Conservation (phyloP, 1,284 basidiomycete species). For the Sporisorium iseilematis-ciliati region DNA sequence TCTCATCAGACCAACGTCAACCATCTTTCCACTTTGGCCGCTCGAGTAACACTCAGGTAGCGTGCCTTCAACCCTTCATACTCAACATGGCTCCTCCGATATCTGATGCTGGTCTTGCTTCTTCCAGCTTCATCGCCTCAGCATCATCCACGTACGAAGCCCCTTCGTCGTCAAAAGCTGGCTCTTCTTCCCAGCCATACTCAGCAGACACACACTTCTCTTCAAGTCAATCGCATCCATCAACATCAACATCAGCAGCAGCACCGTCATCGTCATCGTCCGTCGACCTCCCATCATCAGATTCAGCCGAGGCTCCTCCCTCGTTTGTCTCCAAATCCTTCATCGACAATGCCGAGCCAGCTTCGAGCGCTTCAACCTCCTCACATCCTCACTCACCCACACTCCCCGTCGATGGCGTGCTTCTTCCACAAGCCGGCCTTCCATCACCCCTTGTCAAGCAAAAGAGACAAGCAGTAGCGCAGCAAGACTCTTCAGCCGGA, state of each 20-base stretch:
- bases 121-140: constrained; percentile 7
- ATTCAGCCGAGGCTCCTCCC: constrained; percentile 7
- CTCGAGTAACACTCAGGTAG: background rate
- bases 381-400: constrained; percentile 1
- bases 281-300: background rate
- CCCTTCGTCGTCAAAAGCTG: constrained; percentile 4
- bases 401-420: background rate
- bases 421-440: constrained; percentile 14
- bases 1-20: too few relatives aligned
- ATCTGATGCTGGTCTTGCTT: constrained; percentile 11
- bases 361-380: background rate
- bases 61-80: background rate
- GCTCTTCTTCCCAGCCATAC: background rate
- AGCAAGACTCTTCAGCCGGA: background rate
- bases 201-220: background rate
- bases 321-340: constrained; percentile 28
- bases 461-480: constrained; percentile 18
- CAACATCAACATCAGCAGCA: constrained; percentile 3
- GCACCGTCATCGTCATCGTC: constrained; percentile 4
- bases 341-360: constrained; percentile 5
- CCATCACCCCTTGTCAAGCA: constrained; percentile 24
- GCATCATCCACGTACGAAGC: background rate
- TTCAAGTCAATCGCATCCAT: constrained; percentile 1
- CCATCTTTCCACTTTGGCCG: background rate
- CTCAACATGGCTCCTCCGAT: constrained; percentile 22